A percentile compares a stretch with the other conserved stretches of the same genome.
Conservation (phyloP, 192 early-diverging fungal species). For the Umbelopsis sp. region DNA sequence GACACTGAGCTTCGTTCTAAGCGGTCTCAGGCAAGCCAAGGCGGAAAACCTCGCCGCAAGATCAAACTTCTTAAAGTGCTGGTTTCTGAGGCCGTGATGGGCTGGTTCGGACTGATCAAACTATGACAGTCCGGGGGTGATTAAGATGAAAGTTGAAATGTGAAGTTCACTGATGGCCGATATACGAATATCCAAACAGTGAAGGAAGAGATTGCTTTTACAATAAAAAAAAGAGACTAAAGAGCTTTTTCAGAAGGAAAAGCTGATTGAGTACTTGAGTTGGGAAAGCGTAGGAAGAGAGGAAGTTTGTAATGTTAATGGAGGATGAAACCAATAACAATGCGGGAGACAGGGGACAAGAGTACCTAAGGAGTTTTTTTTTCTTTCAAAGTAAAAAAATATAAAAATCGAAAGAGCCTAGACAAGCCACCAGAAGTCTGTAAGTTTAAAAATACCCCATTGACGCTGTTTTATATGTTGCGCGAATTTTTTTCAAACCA, state of each 20-base stretch:
- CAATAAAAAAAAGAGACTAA: background rate
- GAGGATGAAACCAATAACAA: background rate
- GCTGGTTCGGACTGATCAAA: slow-evolving; percentile 27
- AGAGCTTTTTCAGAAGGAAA: background rate
- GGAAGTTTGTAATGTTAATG: background rate
- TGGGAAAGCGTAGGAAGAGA: background rate
- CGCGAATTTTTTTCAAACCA: too few species aligned
- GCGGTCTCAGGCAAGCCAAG: slow-evolving; percentile 31
- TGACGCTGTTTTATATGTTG: too few species aligned
- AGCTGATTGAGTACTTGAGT: background rate
- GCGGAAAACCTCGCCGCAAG: slow-evolving; percentile 34
- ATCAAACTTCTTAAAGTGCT: slow-evolving; percentile 37
- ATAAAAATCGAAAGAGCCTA: too few species aligned
- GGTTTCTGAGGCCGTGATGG: slow-evolving; percentile 40
- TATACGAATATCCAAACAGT: background rate
- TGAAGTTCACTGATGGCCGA: slow-evolving; percentile 12
- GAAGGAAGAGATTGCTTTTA: background rate
- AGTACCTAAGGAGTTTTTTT: too few species aligned
- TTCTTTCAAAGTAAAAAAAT: background rate
- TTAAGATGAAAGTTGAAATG: background rate
- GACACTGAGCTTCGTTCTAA: slow-evolving; percentile 15
- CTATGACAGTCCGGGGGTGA: slow-evolving; percentile 28
- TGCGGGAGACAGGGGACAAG: background rate
- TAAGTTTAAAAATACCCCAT: too few species aligned
- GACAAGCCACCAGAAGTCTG: too few species aligned